phyloP scores from a whole-genome alignment of 805 yeast species.

The Suhomyces kilbournensis region DNA sequence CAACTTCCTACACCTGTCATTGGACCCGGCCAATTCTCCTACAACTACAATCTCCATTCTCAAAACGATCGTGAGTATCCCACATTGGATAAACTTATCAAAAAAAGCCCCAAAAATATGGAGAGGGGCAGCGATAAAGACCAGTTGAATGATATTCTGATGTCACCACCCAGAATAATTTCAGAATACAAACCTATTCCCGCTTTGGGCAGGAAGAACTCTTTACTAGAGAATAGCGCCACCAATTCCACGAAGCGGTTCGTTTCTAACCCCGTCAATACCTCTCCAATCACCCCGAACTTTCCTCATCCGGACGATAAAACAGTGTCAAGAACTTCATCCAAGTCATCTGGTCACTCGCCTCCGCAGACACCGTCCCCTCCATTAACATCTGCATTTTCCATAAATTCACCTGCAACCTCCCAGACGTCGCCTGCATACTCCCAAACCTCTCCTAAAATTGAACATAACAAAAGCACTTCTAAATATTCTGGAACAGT shows the following conservation, averaged over 20 bases:
- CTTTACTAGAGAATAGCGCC: conserved; percentile 11
- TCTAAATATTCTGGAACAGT: conserved; percentile 4
- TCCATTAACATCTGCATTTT: conserved; percentile 2
- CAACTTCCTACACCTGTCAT: conserved; percentile 47
- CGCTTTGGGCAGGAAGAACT: conserved; percentile 16
- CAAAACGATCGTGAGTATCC: background rate
- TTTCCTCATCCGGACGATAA: background rate
- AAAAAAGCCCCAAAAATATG: conserved; percentile 1
- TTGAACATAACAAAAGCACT: background rate
- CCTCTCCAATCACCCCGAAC: background rate
- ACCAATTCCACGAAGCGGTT: conserved; percentile 15
- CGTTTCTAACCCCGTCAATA: conserved; percentile 19
- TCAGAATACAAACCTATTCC: conserved; percentile 37
- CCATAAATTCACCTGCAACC: background rate
- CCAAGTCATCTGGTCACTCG: background rate
- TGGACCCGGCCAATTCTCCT: conserved; percentile 4
- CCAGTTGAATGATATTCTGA: background rate
- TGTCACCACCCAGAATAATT: conserved; percentile 21
- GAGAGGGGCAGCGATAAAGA: background rate
- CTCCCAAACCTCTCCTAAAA: background rate
- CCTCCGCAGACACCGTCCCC: conserved; percentile 3
- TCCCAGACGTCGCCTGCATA: background rate
- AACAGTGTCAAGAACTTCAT: background rate
- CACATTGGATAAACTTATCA: background rate
- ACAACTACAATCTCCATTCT: conserved; percentile 2